Conservation (phyloP, 129 eudicot species). For the Flaveria sonorensis region DNA sequence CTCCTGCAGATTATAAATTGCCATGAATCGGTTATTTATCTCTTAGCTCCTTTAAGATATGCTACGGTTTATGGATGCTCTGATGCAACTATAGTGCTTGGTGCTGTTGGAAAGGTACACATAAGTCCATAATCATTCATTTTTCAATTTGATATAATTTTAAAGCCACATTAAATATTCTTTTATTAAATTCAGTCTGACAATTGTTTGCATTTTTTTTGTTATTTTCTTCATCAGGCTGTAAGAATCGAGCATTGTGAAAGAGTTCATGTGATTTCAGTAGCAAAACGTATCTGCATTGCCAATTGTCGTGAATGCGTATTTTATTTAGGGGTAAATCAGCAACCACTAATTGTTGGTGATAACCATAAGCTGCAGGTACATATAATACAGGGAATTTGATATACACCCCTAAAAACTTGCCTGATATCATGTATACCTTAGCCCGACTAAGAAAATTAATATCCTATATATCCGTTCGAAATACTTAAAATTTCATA, state of each 20-base stretch:
- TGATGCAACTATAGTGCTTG: constrained; percentile 81
- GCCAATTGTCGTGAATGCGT: constrained; percentile 98
- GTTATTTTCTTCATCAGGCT: constrained; percentile 28
- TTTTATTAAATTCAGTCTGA: neutral
- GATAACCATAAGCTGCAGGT: constrained; percentile 98
- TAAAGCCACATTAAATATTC: neutral
- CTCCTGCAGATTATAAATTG: constrained; percentile 75
- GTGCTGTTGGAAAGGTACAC: constrained; percentile 84
- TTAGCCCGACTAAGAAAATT: neutral
- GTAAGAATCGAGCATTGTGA: constrained; percentile 75
- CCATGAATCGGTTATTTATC: constrained; percentile 82
- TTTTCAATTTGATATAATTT: neutral
- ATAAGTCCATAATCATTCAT: neutral
- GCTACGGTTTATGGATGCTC: constrained; percentile 85
- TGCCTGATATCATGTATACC: neutral
- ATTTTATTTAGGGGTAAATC: constrained; percentile 91
- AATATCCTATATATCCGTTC: neutral
- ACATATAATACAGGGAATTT: neutral
- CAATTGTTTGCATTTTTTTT: constrained; percentile 16
- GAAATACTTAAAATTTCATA: neutral
- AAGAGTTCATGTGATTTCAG: constrained; percentile 88
- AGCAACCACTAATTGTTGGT: constrained; percentile 94
- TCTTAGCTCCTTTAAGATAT: constrained; percentile 70
- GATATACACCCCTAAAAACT: neutral
- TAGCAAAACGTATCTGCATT: constrained; percentile 83